Evolutionary conservation across 495 filamentous ascomycete species (phyloP).

Genomic region (Chlorociboria aeruginascens): DNA sequence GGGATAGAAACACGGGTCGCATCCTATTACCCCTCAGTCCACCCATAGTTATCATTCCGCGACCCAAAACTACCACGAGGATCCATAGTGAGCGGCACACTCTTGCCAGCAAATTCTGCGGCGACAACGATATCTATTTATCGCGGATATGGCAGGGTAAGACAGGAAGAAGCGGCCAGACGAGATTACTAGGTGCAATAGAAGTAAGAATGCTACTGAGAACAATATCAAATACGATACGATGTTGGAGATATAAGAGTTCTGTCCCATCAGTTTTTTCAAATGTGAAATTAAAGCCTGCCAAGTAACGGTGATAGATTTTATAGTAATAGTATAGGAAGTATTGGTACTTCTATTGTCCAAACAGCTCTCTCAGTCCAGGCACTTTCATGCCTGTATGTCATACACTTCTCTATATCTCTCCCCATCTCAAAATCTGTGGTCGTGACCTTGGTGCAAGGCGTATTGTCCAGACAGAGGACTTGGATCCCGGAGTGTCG

Average conservation of each 20-base stretch:
- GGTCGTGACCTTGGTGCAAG: slow-evolving; percentile 41
- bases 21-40: no score
- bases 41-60: no score
- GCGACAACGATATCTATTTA: no score
- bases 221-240: not conserved
- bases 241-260: slow-evolving; percentile 9
- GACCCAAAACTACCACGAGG: no score
- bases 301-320: not conserved
- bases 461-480: slow-evolving; percentile 18
- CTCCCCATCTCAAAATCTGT: slow-evolving; percentile 47
- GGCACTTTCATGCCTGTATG: slow-evolving; percentile 11
- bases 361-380: slow-evolving; percentile 9
- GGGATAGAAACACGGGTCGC: no score
- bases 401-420: slow-evolving; percentile 18
- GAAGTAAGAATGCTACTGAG: no score
- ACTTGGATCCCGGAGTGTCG: slow-evolving; percentile 32
- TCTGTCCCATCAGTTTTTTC: not conserved
- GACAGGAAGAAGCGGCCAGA: no score
- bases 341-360: not conserved
- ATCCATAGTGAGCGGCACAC: no score
- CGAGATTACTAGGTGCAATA: no score
- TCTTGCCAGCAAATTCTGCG: no score
- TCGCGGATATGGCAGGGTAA: no score
- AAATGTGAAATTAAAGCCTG: not conserved
- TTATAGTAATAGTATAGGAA: not conserved